A percentile compares a stretch with the other conserved stretches of the same genome.
These are phyloP conservation scores for Sporothrix pseudoabietina DNA, from an alignment of 2,329 filamentous ascomycete species.

Conservation along the genomic window DNA sequence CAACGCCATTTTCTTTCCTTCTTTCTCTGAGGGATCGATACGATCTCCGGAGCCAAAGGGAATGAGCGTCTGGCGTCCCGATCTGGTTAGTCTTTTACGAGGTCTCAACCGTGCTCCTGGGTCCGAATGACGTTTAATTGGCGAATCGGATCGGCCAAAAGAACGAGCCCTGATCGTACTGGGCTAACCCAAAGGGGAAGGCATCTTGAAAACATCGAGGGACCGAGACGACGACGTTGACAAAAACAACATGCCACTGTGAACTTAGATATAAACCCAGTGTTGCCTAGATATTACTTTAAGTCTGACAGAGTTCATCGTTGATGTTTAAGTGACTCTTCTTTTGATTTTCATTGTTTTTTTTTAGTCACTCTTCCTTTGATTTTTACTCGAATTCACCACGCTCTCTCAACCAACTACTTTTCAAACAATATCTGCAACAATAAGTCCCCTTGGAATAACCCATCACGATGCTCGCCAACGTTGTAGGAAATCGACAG, in stretches of 20 bases:
- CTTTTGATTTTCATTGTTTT: too few species aligned
- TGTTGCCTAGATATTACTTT: too few species aligned
- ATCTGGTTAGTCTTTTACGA: conserved; percentile 4
- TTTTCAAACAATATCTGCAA: neutral
- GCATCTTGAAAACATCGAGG: neutral
- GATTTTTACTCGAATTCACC: neutral
- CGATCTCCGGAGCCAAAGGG: neutral
- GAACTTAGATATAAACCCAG: neutral
- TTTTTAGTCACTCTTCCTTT: too few species aligned
- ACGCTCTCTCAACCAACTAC: neutral
- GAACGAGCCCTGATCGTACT: neutral
- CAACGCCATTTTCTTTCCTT: neutral
- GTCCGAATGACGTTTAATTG: neutral
- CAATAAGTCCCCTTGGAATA: neutral
- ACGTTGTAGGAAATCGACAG: neutral
- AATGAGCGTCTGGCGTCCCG: neutral
- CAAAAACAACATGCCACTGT: neutral
- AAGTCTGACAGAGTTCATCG: too few species aligned
- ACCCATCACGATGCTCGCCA: neutral
- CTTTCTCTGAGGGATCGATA: neutral
- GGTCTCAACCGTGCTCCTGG: neutral
- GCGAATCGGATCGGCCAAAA: neutral
- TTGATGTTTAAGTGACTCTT: too few species aligned
- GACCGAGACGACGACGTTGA: neutral
- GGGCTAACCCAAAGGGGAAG: neutral